Conservation (phyloP, 1,284 basidiomycete species). For the Melanopsichium pennsylvanicum region DNA sequence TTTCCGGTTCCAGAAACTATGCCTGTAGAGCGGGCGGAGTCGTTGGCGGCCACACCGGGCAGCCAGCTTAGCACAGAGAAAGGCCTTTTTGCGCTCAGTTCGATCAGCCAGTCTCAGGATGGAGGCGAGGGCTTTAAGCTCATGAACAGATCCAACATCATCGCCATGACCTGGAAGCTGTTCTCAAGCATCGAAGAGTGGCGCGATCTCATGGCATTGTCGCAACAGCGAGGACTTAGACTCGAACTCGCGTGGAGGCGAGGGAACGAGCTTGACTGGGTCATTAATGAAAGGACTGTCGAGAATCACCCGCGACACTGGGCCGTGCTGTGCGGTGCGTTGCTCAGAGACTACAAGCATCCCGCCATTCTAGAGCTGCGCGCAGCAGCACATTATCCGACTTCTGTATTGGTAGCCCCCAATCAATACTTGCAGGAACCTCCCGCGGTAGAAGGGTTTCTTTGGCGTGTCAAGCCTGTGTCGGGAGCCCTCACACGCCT, state of each 20-base stretch:
- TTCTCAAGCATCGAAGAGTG: constrained; percentile 73
- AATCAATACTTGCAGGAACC: constrained; percentile 75
- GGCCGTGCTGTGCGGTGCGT: constrained; percentile 77
- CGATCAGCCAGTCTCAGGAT: constrained; percentile 33
- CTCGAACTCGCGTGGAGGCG: constrained; percentile 80
- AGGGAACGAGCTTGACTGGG: constrained; percentile 79
- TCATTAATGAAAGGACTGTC: constrained; percentile 76
- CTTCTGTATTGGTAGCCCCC: constrained; percentile 71
- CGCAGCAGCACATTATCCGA: constrained; percentile 74
- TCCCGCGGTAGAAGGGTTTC: constrained; percentile 79
- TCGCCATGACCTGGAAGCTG: constrained; percentile 68
- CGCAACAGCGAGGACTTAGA: constrained; percentile 71
- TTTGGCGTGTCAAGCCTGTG: constrained; percentile 74
- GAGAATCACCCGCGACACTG: constrained; percentile 74
- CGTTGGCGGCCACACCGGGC: constrained; percentile 10
- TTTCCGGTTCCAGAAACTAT: constrained; percentile 74
- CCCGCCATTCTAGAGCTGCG: constrained; percentile 76
- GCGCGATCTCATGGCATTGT: constrained; percentile 72
- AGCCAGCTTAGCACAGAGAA: constrained; percentile 15
- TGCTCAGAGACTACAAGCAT: constrained; percentile 70
- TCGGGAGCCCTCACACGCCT: constrained; percentile 72
- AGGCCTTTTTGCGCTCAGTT: constrained; percentile 19
- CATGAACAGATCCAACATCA: constrained; percentile 73
- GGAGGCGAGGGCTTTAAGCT: constrained; percentile 67
- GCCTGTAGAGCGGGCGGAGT: constrained; percentile 32